phyloP scores from a whole-genome alignment of 345 rosid genomes.

The Populus davidiana region DNA sequence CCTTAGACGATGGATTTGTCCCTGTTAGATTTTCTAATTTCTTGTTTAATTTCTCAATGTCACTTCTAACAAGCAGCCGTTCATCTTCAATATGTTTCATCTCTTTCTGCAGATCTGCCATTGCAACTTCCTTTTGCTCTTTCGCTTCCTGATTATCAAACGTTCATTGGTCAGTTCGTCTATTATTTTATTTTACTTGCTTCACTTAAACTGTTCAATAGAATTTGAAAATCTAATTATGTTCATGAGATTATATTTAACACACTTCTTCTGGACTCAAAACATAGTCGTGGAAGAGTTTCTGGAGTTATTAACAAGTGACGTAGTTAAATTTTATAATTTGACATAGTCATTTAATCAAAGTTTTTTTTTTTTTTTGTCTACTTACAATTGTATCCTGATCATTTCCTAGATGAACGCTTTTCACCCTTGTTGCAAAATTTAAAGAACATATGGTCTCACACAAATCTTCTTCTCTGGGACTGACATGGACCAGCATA shows the following conservation, averaged over 20 bases:
- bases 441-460: slow-evolving; percentile 75
- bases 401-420: slow-evolving; percentile 51
- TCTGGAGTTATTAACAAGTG: too few relatives aligned
- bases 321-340: too few relatives aligned
- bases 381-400: slow-evolving; percentile 50
- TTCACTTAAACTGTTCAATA: too few relatives aligned
- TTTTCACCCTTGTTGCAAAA: slow-evolving; percentile 67
- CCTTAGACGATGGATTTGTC: slow-evolving; percentile 28
- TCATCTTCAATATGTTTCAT: slow-evolving; percentile 54
- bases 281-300: too few relatives aligned
- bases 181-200: neutral
- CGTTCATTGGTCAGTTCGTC: slow-evolving; percentile 8
- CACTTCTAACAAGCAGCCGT: slow-evolving; percentile 34
- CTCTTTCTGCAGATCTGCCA: slow-evolving; percentile 45
- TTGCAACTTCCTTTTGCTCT: slow-evolving; percentile 42
- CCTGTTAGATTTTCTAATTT: slow-evolving; percentile 45
- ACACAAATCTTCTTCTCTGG: slow-evolving; percentile 75
- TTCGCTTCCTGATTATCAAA: slow-evolving; percentile 46
- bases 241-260: too few relatives aligned
- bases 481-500: slow-evolving; percentile 83
- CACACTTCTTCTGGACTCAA: too few relatives aligned
- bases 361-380: neutral
- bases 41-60: slow-evolving; percentile 39
- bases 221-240: too few relatives aligned
- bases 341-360: too few relatives aligned